A percentile compares a stretch with the other conserved stretches of the same genome.
Conservation (phyloP, 2,329 filamentous ascomycete genomes). For the Cercospora berteroae region DNA sequence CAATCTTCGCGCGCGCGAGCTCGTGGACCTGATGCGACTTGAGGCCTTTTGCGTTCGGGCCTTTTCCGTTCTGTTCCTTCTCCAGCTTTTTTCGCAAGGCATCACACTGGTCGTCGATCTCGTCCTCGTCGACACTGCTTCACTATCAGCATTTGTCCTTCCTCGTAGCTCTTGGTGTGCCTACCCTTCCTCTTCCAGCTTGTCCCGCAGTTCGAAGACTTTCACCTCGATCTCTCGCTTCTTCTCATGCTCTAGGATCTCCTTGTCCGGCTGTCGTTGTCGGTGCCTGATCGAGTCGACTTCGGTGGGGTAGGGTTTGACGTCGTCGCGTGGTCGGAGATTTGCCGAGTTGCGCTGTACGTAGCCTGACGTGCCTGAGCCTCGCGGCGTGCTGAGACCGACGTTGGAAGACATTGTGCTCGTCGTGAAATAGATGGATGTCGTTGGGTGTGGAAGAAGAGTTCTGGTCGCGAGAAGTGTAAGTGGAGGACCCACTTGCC, state of each 20-base stretch:
- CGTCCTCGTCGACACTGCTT: constrained; percentile 73
- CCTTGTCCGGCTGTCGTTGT: constrained; percentile 82
- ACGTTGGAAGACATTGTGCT: constrained; percentile 90
- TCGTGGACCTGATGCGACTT: constrained; percentile 96
- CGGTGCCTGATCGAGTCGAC: constrained; percentile 68
- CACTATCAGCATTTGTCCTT: neutral
- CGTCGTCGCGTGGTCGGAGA: constrained; percentile 77
- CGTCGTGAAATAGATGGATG: neutral
- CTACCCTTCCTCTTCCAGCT: constrained; percentile 85
- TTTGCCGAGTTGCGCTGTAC: constrained; percentile 94
- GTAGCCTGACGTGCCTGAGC: constrained; percentile 94
- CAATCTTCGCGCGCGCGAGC: constrained; percentile 91
- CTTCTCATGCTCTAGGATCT: constrained; percentile 90
- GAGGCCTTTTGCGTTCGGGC: constrained; percentile 55
- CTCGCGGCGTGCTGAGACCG: constrained; percentile 88
- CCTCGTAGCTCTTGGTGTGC: constrained; percentile 27
- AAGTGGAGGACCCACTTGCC: neutral
- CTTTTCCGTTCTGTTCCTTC: constrained; percentile 51
- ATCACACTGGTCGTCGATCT: constrained; percentile 77
- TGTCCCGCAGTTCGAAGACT: constrained; percentile 84
- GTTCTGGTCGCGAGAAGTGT: neutral
- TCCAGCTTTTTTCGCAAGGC: constrained; percentile 63
- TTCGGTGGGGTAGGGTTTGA: constrained; percentile 69
- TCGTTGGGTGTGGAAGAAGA: neutral
- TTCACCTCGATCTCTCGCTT: constrained; percentile 89